Percentiles rank a stretch among this genome's conserved stretches.
Evolutionary conservation across 2,329 filamentous ascomycete genomes (phyloP).

Genomic region (Passalora sequoiae): DNA sequence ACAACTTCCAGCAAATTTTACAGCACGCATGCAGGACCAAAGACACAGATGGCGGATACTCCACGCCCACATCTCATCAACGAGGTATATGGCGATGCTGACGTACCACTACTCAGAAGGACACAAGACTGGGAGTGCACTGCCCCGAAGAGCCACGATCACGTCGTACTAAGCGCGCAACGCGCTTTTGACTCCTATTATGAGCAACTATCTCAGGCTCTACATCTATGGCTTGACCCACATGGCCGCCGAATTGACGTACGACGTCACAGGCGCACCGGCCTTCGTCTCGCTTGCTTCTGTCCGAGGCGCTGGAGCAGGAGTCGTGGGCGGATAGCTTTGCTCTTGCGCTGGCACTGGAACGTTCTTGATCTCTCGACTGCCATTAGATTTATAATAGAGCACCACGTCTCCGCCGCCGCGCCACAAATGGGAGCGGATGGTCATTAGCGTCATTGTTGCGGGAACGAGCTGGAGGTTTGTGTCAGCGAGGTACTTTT

Average conservation of each 20-base stretch:
- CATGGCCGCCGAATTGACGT: not conserved
- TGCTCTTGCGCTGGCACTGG: not conserved
- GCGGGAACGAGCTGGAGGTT: slow-evolving; percentile 56
- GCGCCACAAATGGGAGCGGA: slow-evolving; percentile 90
- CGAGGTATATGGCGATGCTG: no score
- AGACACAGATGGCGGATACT: no score
- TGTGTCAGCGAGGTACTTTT: not conserved
- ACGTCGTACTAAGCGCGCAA: no score
- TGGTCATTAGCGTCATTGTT: slow-evolving; percentile 88
- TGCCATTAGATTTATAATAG: slow-evolving; percentile 88
- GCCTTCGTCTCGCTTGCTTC: not conserved
- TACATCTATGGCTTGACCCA: not conserved
- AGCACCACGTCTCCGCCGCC: slow-evolving; percentile 88
- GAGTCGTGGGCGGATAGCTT: slow-evolving; percentile 1
- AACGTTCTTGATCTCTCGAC: slow-evolving; percentile 52
- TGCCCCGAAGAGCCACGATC: no score
- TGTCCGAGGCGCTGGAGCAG: not conserved
- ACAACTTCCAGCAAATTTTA: no score
- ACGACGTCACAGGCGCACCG: not conserved
- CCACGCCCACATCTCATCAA: no score
- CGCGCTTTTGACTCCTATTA: no score
- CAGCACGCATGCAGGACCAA: no score
- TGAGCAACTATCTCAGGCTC: no score
- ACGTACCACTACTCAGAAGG: no score
- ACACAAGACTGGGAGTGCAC: no score